Percentiles rank a stretch among this genome's conserved stretches.
Evolutionary conservation across 805 yeast genomes (phyloP).

Genomic region (Candida silvicultrix): DNA sequence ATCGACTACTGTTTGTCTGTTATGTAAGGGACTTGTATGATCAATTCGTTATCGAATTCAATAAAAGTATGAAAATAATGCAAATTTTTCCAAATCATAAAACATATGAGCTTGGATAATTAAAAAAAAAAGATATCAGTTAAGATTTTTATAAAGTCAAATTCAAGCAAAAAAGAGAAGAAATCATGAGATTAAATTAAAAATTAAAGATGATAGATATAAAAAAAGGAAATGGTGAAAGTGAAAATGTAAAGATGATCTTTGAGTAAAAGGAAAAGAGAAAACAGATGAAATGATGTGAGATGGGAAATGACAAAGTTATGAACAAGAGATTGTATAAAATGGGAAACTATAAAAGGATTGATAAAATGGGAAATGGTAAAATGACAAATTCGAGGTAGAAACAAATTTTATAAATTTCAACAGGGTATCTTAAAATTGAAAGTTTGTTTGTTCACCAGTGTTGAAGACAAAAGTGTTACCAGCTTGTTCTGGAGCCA

Average conservation of each 20-base stretch:
- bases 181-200: not conserved
- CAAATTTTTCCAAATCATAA: not conserved
- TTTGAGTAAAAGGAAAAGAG: not conserved
- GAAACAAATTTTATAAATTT: no score
- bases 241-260: no score
- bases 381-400: not conserved
- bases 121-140: not conserved
- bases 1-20: no score
- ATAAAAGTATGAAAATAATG: not conserved
- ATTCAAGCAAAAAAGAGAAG: not conserved
- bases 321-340: not conserved
- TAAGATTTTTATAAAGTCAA: not conserved
- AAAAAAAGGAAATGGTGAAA: not conserved
- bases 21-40: no score
- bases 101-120: not conserved
- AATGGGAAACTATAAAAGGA: not conserved
- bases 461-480: slow-evolving; percentile 87
- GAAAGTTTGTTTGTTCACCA: slow-evolving; percentile 36
- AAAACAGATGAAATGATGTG: not conserved
- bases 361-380: not conserved
- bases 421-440: slow-evolving; percentile 13
- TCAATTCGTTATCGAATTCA: no score
- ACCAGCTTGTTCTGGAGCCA: slow-evolving; percentile 73
- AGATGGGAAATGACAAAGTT: not conserved
- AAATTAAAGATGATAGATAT: not conserved